phyloP scores from a whole-genome alignment of 805 yeast species.

The Vanderwaltozyma verrucispora region DNA sequence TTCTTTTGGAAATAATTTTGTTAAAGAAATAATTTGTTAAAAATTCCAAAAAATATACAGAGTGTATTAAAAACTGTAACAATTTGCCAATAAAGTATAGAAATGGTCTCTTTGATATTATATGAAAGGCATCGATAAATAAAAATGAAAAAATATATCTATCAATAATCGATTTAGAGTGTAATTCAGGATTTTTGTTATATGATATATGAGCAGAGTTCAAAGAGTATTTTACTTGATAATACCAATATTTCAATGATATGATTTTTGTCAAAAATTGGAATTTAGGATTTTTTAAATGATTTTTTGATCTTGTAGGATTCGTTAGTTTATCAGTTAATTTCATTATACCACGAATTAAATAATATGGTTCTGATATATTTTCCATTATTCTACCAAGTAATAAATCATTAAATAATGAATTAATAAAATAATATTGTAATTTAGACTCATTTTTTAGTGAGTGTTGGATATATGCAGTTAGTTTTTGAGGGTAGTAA shows the following conservation, averaged over 20 bases:
- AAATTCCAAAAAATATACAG: background rate
- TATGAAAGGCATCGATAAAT: slow-evolving; percentile 5
- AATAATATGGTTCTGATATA: slow-evolving; percentile 19
- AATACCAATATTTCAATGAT: background rate
- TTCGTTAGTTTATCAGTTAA: slow-evolving; percentile 2
- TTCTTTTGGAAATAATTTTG: slow-evolving; percentile 1
- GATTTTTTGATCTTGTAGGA: no score
- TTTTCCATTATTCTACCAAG: slow-evolving; percentile 19
- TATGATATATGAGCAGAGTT: background rate
- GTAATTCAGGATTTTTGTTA: background rate
- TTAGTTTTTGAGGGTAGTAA: slow-evolving; percentile 13
- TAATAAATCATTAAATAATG: slow-evolving; percentile 15
- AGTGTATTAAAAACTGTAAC: slow-evolving; percentile 4
- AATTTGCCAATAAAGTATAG: slow-evolving; percentile 19
- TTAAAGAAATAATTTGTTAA: background rate
- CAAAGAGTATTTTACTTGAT: background rate
- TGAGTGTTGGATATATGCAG: slow-evolving; percentile 6
- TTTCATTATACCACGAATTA: slow-evolving; percentile 13
- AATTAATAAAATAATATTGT: slow-evolving; percentile 17
- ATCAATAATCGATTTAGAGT: background rate
- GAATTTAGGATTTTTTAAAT: slow-evolving; percentile 1
- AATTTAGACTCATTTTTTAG: slow-evolving; percentile 12
- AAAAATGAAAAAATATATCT: slow-evolving; percentile 2
- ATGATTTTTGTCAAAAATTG: no score
- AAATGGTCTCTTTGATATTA: slow-evolving; percentile 1